Evolutionary conservation across 208 protist genomes (phyloP), one percentile per base, ranked within the genome.

Genomic region (Leptomonas pyrrhocoris): DNA sequence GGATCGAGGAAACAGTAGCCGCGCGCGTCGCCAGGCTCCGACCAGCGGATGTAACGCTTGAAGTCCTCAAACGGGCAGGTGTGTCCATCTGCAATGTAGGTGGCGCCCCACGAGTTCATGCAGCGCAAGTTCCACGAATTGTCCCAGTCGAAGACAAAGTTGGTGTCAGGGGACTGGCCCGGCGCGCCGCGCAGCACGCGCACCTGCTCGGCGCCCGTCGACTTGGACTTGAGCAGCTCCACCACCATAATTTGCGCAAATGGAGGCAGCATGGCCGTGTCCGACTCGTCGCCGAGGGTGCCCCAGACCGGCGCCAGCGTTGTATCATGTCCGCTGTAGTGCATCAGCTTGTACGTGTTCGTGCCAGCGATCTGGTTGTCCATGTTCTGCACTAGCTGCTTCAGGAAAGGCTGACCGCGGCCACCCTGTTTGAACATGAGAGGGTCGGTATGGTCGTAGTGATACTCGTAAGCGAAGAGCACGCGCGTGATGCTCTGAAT

Each of bases 261-360:
- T 11, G 79, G 84, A 21, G 88, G 88, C 61, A 89, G 46, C 73
- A 90, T 75, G n/a, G 51, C 81, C 12, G 56, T 51, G 28, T 73
- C 43, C 8, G 70, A 68, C n/a, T 60, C 38, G 63, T 93, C 84
- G 54, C 83, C 74, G 25, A 90, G 76, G 13, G 85, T 86, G 42
- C 64, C 73, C 59, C 74, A 73, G n/a, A 88, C 25, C 31, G 73
- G 74, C 4, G 56, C 64, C 27, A 90, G 50, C 9, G 79, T 79
- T 4, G 74, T 85, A 67, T 90, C 81, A 60, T 88, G 82, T 16
- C 79, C 75, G 59, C 79, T 86, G 81, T 90, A 90, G 60, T 90
- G 79, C 69, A 81, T 81, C 54, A 90, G 53, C 73, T 81, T 88
- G 63, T 70, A 88, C 25, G 2, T 75, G 49, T 70, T 81, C 4